Conservation (phyloP, 1,139 yeast genomes). For the Protomyces inundatus region DNA sequence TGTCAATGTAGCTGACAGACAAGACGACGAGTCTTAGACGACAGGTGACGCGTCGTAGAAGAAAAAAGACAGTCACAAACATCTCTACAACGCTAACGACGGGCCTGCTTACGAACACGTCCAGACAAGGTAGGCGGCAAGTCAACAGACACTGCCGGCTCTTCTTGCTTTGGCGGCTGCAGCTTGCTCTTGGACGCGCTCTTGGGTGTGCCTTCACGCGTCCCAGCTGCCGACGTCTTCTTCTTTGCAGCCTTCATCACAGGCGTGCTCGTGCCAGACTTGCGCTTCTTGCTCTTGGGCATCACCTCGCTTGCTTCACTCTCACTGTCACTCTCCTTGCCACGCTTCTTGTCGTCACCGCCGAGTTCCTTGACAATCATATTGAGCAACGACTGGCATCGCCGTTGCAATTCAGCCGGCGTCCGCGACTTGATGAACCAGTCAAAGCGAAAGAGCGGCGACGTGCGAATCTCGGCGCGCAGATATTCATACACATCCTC, state of each 20-base stretch:
- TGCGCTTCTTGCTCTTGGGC: neutral
- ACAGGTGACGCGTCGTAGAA: neutral
- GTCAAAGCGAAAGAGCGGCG: conserved; percentile 77
- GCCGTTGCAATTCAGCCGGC: conserved; percentile 73
- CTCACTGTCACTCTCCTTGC: conserved; percentile 11
- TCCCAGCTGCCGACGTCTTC: neutral
- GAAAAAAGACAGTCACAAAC: neutral
- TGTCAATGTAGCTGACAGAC: neutral
- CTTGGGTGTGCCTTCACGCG: neutral
- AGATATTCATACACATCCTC: conserved; percentile 69
- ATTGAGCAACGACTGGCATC: conserved; percentile 71
- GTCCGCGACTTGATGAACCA: conserved; percentile 86
- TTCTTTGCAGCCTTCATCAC: neutral
- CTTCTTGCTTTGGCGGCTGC: neutral
- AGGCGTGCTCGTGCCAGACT: neutral
- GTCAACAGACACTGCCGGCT: neutral
- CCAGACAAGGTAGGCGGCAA: conserved; percentile 23
- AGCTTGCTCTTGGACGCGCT: neutral
- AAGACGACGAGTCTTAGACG: no score
- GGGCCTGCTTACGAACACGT: conserved; percentile 12
- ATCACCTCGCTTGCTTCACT: conserved; percentile 9
- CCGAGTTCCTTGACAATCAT: conserved; percentile 64
- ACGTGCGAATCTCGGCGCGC: conserved; percentile 64
- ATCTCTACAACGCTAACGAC: neutral
- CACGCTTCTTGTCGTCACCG: neutral